Evolutionary conservation across 768 basidiomycete genomes (phyloP).

Genomic region (Leccinum uliginosum): DNA sequence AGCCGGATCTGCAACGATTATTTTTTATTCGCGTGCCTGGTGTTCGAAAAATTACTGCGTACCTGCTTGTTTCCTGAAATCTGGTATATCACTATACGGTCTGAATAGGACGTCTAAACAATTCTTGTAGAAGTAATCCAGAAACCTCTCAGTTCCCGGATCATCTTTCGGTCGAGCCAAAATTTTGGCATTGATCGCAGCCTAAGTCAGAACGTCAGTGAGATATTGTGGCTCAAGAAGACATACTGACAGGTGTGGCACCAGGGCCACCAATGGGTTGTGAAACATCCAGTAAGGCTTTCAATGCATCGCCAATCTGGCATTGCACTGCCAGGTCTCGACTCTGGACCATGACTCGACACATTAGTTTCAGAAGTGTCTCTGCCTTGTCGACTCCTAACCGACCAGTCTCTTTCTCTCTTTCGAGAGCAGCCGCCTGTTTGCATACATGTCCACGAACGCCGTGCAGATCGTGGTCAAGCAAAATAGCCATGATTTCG

Average conservation of each 20-base stretch:
- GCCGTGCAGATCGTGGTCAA: constrained; percentile 89
- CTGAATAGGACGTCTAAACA: constrained; percentile 75
- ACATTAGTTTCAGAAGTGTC: constrained; percentile 73
- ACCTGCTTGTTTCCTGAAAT: constrained; percentile 54
- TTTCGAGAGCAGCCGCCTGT: constrained; percentile 69
- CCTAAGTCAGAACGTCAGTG: constrained; percentile 14
- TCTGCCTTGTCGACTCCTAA: constrained; percentile 60
- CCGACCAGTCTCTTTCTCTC: constrained; percentile 54
- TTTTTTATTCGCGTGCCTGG: constrained; percentile 3
- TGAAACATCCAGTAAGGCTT: constrained; percentile 77
- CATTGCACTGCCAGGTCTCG: constrained; percentile 84
- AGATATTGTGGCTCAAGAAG: background rate
- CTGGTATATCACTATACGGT: constrained; percentile 72
- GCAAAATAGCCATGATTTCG: constrained; percentile 76
- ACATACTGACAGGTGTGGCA: constrained; percentile 31
- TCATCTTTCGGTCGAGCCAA: constrained; percentile 71
- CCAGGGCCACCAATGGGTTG: constrained; percentile 36
- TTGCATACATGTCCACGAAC: constrained; percentile 82
- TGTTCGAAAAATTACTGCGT: background rate
- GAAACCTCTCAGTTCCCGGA: constrained; percentile 80
- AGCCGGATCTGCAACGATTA: constrained; percentile 39
- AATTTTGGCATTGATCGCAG: constrained; percentile 38
- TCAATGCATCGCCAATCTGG: constrained; percentile 85
- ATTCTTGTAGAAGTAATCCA: constrained; percentile 90
- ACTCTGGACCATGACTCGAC: constrained; percentile 72